Evolutionary conservation across 805 yeast species (phyloP), one percentile per base, ranked within the genome.

Genomic region (Komagataella ulmi): DNA sequence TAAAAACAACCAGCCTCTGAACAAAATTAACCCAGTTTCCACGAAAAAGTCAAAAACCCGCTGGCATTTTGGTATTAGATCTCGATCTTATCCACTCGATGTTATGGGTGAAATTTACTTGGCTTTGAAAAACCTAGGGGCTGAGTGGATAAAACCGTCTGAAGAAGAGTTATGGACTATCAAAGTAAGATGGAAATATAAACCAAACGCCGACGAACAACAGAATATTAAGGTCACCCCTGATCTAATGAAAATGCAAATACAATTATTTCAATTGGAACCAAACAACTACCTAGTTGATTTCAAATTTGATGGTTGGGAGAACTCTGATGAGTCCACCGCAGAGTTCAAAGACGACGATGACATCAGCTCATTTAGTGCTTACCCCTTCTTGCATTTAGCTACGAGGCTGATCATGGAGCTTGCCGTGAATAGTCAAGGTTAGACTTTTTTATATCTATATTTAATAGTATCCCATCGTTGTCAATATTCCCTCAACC

Each of bases 101-200:
- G 99, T 93, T 3, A 93, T 93, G 98, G 97, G 97, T 24, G 99
- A 93, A 65, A 90, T 93, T 47, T 93, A 93, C 68, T 76, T 97
- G 48, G 98, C 98, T 1, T 73, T 93, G 63, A 87, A 87, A 67
- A 88, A 87, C 60, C 71, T 93, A 51, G 97, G 97, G 1, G 98
- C 98, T 0, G 97, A 93, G 66, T 93, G 98, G 98, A 87, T 93
- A 7, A 83, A 84, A 59, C 97, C 98, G 6, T 79, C 90, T 0
- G 96, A 90, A 59, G 97, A 90, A 61, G 97, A 90, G 60, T 71
- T 89, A 50, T 91, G 98, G 98, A 91, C 97, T 0, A 91, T 91
- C 53, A 77, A 88, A 58, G 97, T 91, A 17, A 80, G 97, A 59
- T 93, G 98, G 98, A 83, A 77, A 66, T 89, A 88, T 61, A 60